Evolutionary conservation across 208 protist genomes (phyloP), one percentile per base, ranked within the genome.

Genomic region (Leishmania major): DNA sequence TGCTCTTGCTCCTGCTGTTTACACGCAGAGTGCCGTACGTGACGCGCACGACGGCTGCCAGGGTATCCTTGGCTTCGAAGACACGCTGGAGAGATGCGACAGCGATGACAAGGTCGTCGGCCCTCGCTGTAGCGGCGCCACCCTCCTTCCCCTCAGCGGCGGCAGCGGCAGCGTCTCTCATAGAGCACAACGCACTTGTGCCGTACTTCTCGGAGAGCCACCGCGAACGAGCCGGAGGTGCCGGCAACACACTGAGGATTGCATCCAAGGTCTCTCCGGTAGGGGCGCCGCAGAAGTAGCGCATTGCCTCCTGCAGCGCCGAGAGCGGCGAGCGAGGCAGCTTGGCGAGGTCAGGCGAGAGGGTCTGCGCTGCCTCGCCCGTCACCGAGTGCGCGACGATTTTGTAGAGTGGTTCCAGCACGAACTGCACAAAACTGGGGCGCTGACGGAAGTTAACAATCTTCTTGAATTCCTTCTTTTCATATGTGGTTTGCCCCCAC

Each of bases 361-460:
- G 88, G 64, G 85, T 83, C 45, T 87, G 62, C 40, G 88, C 81
- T 0, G 85, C 92, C 8, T 93, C 80, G 43, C 94, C 93, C n/a
- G 91, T 89, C 2, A 96, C 86, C 3, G 92, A 78, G 75, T 98
- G 90, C 15, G 92, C 80, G 25, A 97, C 93, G 66, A 99, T 96
- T 84, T 99, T 99, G 90, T 99, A 99, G 19, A 99, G 82, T 0
- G 99, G 99, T 81, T 99, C 97, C 4, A 99, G 88, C 64, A 99
- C 92, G 78, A 99, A 99, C 45, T 98, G 85, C 25, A 99, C 98
- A 91, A 99, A 99, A n/a, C 98, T 97, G 59, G 98, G 92, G 45
- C 78, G 77, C 77, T 95, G 92, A 10, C 82, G 82, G 43, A 92
- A 87, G 70, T 82, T 94, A 10, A 78, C 90, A 59, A 97, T 92